Percentiles rank a stretch among this genome's conserved stretches.
phyloP scores from a whole-genome alignment of 495 filamentous ascomycete genomes.

The Chaetomium fimeti region DNA sequence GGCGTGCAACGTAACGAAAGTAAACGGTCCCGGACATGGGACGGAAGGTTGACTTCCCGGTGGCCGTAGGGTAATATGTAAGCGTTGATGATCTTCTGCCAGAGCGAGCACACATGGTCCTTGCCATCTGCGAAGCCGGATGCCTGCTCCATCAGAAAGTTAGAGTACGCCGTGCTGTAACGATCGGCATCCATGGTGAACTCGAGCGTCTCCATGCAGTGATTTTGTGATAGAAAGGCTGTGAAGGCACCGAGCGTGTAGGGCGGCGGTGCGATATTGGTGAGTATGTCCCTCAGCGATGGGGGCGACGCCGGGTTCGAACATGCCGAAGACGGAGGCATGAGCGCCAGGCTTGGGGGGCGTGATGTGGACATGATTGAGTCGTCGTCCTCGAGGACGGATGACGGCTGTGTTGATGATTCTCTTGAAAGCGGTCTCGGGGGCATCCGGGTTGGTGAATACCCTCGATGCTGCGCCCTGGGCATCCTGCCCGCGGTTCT shows the following conservation, averaged over 20 bases:
- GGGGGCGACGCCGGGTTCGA: slow-evolving; percentile 61
- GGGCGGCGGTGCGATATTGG: slow-evolving; percentile 81
- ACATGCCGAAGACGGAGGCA: slow-evolving; percentile 34
- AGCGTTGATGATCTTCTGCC: slow-evolving; percentile 64
- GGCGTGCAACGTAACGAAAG: slow-evolving; percentile 60
- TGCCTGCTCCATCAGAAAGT: slow-evolving; percentile 43
- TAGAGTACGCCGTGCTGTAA: slow-evolving; percentile 72
- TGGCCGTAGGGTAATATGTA: slow-evolving; percentile 78
- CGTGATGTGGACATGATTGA: slow-evolving; percentile 49
- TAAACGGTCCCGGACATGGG: slow-evolving; percentile 76
- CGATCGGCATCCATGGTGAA: slow-evolving; percentile 94
- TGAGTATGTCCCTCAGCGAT: slow-evolving; percentile 80
- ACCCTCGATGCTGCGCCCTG: slow-evolving; percentile 44
- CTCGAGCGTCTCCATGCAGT: slow-evolving; percentile 94
- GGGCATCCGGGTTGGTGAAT: slow-evolving; percentile 42
- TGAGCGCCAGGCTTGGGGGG: slow-evolving; percentile 47
- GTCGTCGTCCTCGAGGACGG: slow-evolving; percentile 42
- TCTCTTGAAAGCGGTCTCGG: slow-evolving; percentile 41
- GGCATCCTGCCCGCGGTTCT: slow-evolving; percentile 43
- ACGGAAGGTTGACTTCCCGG: slow-evolving; percentile 89
- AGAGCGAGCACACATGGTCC: slow-evolving; percentile 72
- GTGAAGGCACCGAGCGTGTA: slow-evolving; percentile 94
- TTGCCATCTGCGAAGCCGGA: slow-evolving; percentile 48
- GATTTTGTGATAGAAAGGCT: slow-evolving; percentile 95
- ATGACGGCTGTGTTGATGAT: slow-evolving; percentile 39